Evolutionary conservation across 78 protist species (phyloP).

Genomic region (Polysphondylium violaceum): DNA sequence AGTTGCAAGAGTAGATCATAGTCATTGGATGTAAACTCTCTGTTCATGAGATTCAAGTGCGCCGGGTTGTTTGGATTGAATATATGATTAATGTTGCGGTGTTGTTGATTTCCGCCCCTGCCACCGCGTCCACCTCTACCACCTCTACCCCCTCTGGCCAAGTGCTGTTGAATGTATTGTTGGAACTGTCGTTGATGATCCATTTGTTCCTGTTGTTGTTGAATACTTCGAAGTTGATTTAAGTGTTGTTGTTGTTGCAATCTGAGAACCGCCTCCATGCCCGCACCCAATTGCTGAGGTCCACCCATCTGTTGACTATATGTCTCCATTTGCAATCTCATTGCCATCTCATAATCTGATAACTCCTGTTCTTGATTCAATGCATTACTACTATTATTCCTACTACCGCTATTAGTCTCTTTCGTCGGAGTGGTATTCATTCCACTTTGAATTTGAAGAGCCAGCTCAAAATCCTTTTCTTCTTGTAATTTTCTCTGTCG

Average conservation of each 20-base stretch:
- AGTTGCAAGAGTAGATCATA: constrained; percentile 50
- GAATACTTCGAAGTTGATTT: not conserved
- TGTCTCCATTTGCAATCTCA: not conserved
- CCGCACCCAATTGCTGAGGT: not conserved
- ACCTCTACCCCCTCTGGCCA: not conserved
- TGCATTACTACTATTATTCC: not conserved
- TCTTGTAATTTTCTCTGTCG: too few relatives aligned
- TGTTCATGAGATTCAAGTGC: constrained; percentile 25
- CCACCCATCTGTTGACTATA: too few relatives aligned
- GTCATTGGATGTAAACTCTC: constrained; percentile 47
- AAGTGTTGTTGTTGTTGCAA: constrained; percentile 4
- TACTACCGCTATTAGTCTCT: constrained; percentile 1
- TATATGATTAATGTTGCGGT: not conserved
- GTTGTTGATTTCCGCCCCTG: not conserved
- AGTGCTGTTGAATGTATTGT: not conserved
- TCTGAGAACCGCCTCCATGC: too few relatives aligned
- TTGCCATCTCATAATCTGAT: constrained; percentile 14
- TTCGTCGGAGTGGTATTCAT: not conserved
- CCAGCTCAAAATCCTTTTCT: too few relatives aligned
- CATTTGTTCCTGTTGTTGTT: constrained; percentile 8
- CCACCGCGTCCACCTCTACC: constrained; percentile 1
- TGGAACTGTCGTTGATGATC: not conserved
- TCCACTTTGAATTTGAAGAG: too few relatives aligned
- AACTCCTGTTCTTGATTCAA: constrained; percentile 1
- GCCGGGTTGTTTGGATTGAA: constrained; percentile 3